Base-by-base conservation (phyloP, 441 rosid species). In the Gossypium lobatum region DNA sequence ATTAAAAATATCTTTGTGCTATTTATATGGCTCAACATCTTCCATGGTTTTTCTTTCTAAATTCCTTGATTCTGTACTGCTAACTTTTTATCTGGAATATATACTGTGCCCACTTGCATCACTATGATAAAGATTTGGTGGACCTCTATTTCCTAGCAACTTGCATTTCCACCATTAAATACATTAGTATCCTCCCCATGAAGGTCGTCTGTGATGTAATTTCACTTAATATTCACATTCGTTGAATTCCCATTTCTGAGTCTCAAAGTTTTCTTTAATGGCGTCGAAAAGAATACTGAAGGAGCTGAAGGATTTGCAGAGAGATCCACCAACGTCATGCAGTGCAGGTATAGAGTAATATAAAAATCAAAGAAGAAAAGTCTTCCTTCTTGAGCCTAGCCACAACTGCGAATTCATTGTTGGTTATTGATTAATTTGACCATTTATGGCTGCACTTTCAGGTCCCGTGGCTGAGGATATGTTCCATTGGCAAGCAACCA, bases 291-390 rank as follows among this genome's bases (percentile, higher is more conserved):
- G 89, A 78, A 86, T 88, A 62, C 7, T 84, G 83, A 88, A 88
- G 82, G 91, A 88, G 63, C 83, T 88, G 53, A 88, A 81, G 85
- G 91, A 88, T 72, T 77, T 88, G 82, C 87, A 86, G 52, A 83
- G 88, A 83, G 91, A 88, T 76, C 91, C 91, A 42, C 91, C 89
- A 76, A 80, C 84, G 66, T 88, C 91, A 71, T 88, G 91, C 82
- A 88, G 91, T 79, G 89, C 91, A 77, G 89, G 91, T 88, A 77
- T 6, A 37, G 18, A 31, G 37, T 31, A 31, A 31, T 31, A 31
- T 31, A 5, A 31, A 62, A 69, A 57, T 65, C 23, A 58, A 28
- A 26, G 57, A 14, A 53, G 1, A 16, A 62, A 1, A 6, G 52
- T 31, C 46, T 23, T 21, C 39, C 16, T 42, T 31, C 37, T 31